These are phyloP conservation scores for Capsicum rhomboideum DNA, from an alignment of 257 asterid genomes.

Conservation along the genomic window DNA sequence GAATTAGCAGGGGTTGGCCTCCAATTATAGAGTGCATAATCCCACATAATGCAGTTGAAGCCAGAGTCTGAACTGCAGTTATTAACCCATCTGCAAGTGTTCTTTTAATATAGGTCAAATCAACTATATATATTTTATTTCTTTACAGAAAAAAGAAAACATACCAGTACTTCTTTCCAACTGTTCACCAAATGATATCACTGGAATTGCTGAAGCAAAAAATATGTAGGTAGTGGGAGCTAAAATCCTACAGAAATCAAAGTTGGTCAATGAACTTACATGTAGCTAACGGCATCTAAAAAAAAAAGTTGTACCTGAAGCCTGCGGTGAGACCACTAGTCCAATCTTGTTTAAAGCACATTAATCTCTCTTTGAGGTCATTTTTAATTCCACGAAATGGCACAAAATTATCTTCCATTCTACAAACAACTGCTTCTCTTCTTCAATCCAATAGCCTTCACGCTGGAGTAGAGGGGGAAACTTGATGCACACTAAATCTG, in stretches of 20 bases:
- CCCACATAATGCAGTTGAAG: conserved; percentile 22
- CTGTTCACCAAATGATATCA: conserved; percentile 62
- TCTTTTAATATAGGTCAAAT: not conserved
- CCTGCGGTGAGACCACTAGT: conserved; percentile 26
- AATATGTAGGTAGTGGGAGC: conserved; percentile 64
- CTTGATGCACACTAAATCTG: not conserved
- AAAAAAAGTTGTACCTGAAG: not conserved
- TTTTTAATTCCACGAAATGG: conserved; percentile 35
- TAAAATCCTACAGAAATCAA: conserved; percentile 23
- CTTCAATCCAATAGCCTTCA: not conserved
- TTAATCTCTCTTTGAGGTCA: conserved; percentile 44
- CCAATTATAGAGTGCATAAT: conserved; percentile 18
- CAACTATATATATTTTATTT: not conserved
- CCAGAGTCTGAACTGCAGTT: conserved; percentile 20
- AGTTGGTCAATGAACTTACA: not conserved
- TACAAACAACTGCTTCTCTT: not conserved
- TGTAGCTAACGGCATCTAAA: not conserved
- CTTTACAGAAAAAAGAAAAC: not conserved
- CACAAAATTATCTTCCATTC: conserved; percentile 12
- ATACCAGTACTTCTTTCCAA: conserved; percentile 52
- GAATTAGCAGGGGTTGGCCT: conserved; percentile 19
- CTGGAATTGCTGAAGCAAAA: conserved; percentile 63
- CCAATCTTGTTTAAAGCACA: conserved; percentile 57
- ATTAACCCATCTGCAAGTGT: conserved; percentile 5
- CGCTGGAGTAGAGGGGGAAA: too few relatives aligned